A percentile compares a stretch with the other conserved stretches of the same genome.
Evolutionary conservation across 2,329 filamentous ascomycete genomes (phyloP).

Genomic region (Didymella sp.): DNA sequence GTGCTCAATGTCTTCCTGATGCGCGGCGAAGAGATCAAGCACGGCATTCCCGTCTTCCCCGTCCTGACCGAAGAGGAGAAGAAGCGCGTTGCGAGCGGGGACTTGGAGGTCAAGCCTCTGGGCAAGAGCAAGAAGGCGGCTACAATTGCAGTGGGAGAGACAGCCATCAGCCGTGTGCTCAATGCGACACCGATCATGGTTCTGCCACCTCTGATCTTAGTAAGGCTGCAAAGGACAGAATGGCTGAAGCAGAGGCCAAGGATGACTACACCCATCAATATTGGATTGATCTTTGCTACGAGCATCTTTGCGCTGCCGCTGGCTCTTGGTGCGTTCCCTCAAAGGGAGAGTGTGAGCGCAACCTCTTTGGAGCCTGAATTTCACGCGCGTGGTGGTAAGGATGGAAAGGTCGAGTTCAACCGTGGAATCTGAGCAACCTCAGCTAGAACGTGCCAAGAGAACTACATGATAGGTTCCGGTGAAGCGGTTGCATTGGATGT

Average conservation of each 20-base stretch:
- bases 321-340: conserved; percentile 90
- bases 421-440: conserved; percentile 73
- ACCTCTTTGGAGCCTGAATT: conserved; percentile 85
- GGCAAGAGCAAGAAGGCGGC: conserved; percentile 90
- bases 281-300: conserved; percentile 84
- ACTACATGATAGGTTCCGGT: background rate
- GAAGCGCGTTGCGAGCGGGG: conserved; percentile 68
- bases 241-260: conserved; percentile 82
- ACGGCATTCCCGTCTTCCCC: conserved; percentile 91
- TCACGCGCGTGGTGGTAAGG: conserved; percentile 76
- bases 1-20: conserved; percentile 96
- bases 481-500: background rate
- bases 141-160: conserved; percentile 88
- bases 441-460: background rate
- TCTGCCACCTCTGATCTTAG: conserved; percentile 83
- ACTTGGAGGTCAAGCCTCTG: conserved; percentile 67
- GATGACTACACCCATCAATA: conserved; percentile 80
- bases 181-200: conserved; percentile 99
- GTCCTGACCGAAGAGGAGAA: conserved; percentile 76
- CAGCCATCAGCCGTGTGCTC: conserved; percentile 86
- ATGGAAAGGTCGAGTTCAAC: conserved; percentile 93
- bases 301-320: conserved; percentile 88
- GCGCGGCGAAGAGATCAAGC: conserved; percentile 93
- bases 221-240: conserved; percentile 80
- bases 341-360: conserved; percentile 81